phyloP scores from a whole-genome alignment of 2,329 filamentous ascomycete genomes.

The Alternaria triticina region DNA sequence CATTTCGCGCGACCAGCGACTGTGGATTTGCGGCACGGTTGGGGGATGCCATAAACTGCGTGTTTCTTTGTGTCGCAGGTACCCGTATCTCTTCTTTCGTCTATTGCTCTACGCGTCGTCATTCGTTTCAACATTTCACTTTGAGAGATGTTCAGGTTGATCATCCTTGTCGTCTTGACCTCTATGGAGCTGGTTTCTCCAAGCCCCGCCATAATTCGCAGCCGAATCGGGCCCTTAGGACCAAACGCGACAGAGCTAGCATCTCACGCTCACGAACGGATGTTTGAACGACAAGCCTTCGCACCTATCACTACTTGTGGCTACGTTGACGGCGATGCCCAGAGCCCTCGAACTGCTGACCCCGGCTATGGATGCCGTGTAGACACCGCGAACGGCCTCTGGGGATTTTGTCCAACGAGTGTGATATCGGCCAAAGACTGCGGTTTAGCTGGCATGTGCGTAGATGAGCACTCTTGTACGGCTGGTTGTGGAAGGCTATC shows the following conservation, averaged over 20 bases:
- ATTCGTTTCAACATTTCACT: background rate
- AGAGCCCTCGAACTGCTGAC: conserved; percentile 3
- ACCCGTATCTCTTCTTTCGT: background rate
- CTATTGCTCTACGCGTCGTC: background rate
- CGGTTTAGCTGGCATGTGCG: conserved; percentile 19
- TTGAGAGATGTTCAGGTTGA: background rate
- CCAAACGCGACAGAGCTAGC: background rate
- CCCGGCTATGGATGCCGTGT: conserved; percentile 18
- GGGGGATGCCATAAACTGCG: conserved; percentile 1
- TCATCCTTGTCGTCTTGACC: background rate
- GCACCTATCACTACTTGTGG: conserved; percentile 15
- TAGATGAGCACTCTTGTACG: conserved; percentile 19
- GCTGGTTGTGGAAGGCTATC: conserved; percentile 22
- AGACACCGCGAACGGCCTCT: conserved; percentile 22
- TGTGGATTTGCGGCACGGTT: conserved; percentile 4
- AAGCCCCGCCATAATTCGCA: background rate
- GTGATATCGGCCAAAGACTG: conserved; percentile 17
- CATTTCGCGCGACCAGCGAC: background rate
- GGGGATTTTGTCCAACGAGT: conserved; percentile 23
- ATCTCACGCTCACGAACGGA: background rate
- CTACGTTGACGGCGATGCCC: conserved; percentile 15
- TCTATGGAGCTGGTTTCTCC: background rate
- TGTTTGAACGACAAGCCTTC: conserved; percentile 4
- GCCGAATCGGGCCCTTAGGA: background rate
- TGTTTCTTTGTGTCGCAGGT: background rate